Evolutionary conservation across 2,329 filamentous ascomycete genomes (phyloP).

Genomic region (Alternaria alternata): DNA sequence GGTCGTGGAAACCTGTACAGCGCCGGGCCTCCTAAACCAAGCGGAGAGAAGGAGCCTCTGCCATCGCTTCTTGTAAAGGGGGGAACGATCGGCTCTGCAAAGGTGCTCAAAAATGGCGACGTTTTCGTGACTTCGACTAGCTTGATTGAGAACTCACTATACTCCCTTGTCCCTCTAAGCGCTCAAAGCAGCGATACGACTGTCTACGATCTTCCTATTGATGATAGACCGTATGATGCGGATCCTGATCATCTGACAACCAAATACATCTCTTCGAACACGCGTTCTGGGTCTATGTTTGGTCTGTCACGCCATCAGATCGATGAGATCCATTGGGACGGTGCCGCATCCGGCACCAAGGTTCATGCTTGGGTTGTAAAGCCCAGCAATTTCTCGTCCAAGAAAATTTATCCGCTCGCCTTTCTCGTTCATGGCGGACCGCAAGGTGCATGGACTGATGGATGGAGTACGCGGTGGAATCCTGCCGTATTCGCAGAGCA

Average conservation of each 20-base stretch:
- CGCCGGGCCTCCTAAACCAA: constrained; percentile 21
- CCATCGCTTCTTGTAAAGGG: constrained; percentile 45
- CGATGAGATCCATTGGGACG: constrained; percentile 73
- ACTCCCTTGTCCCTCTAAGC: constrained; percentile 62
- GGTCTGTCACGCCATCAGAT: constrained; percentile 71
- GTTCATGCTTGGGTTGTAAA: constrained; percentile 76
- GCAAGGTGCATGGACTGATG: constrained; percentile 76
- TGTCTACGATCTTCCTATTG: constrained; percentile 30
- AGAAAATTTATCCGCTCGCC: constrained; percentile 79
- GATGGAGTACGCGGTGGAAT: constrained; percentile 87
- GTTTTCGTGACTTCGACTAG: constrained; percentile 74
- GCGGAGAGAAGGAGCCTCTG: constrained; percentile 20
- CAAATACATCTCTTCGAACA: constrained; percentile 66
- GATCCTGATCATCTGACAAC: constrained; percentile 37
- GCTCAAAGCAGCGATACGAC: constrained; percentile 19
- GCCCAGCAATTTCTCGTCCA: constrained; percentile 69
- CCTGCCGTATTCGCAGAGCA: constrained; percentile 86
- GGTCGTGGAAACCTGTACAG: constrained; percentile 70
- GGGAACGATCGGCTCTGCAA: constrained; percentile 55
- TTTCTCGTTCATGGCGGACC: constrained; percentile 86
- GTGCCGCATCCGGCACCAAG: constrained; percentile 65
- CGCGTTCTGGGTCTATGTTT: constrained; percentile 71
- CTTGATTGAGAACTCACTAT: constrained; percentile 75
- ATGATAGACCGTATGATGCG: constrained; percentile 31
- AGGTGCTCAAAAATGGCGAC: constrained; percentile 58